A percentile compares a stretch with the other conserved stretches of the same genome.
Evolutionary conservation across 306 rosid genomes (phyloP).

Genomic region (Nissolia schottii): DNA sequence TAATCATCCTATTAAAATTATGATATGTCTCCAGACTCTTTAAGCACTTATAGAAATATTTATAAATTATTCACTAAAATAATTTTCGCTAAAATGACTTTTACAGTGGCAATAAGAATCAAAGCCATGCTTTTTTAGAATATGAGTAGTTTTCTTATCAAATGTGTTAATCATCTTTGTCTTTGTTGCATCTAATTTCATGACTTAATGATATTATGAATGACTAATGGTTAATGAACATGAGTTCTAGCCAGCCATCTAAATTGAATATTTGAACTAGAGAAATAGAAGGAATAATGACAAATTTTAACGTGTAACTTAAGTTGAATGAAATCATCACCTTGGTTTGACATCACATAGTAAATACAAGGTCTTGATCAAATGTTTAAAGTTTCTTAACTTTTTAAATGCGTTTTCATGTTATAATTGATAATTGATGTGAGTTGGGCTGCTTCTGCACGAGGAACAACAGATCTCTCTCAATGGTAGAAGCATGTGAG

Average conservation of each 20-base stretch:
- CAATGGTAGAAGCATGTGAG: constrained; percentile 2
- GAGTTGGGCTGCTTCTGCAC: not conserved
- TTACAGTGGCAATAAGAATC: no score
- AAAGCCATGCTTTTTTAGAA: no score
- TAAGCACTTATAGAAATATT: no score
- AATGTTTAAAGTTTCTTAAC: not conserved
- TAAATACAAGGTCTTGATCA: not conserved
- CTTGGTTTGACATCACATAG: not conserved
- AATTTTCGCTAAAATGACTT: no score
- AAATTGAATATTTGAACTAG: not conserved
- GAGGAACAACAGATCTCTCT: constrained; percentile 1
- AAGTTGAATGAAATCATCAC: not conserved
- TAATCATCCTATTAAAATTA: no score
- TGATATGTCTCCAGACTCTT: no score
- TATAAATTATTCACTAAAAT: no score
- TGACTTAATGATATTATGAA: not conserved
- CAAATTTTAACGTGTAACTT: not conserved
- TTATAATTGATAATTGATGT: not conserved
- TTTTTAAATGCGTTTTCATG: not conserved
- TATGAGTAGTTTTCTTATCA: no score
- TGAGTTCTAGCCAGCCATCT: not conserved
- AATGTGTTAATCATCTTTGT: no score
- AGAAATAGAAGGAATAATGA: not conserved
- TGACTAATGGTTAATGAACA: not conserved
- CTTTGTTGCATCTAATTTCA: not conserved